A percentile compares a stretch with the other conserved stretches of the same genome.
Conservation (phyloP, 768 basidiomycete species). For the Phlebiopsis gigantea region DNA sequence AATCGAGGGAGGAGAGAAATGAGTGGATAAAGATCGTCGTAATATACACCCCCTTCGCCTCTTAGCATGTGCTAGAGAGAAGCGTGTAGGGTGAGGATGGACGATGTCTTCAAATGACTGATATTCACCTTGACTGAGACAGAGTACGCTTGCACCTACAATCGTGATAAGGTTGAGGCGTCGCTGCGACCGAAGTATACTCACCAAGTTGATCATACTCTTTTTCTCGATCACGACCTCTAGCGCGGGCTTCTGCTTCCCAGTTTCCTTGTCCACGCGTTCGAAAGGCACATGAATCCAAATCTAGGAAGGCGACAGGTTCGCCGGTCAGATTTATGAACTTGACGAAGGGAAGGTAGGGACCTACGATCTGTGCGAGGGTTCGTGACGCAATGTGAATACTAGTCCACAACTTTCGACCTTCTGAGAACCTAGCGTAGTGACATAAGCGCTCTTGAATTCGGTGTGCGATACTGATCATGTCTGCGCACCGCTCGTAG, state of each 20-base stretch:
- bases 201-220: constrained; percentile 64
- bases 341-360: background rate
- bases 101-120: too few species aligned
- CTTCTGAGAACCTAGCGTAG: constrained; percentile 52
- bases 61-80: constrained; percentile 52
- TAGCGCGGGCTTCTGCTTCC: constrained; percentile 26
- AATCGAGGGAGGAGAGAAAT: constrained; percentile 62
- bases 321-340: constrained; percentile 1
- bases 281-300: constrained; percentile 51
- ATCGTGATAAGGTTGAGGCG: background rate
- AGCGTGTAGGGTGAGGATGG: background rate
- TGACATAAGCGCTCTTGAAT: background rate
- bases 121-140: constrained; percentile 63
- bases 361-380: constrained; percentile 48
- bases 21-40: constrained; percentile 69
- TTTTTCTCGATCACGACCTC: constrained; percentile 66
- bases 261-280: constrained; percentile 19
- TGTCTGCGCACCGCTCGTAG: constrained; percentile 46
- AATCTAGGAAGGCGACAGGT: constrained; percentile 27
- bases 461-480: background rate
- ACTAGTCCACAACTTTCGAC: constrained; percentile 63
- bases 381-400: constrained; percentile 52
- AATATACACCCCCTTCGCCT: constrained; percentile 66
- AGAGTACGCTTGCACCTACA: constrained; percentile 49
- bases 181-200: background rate